Conservation (phyloP, 495 filamentous ascomycete genomes). For the Tuber brumale region DNA sequence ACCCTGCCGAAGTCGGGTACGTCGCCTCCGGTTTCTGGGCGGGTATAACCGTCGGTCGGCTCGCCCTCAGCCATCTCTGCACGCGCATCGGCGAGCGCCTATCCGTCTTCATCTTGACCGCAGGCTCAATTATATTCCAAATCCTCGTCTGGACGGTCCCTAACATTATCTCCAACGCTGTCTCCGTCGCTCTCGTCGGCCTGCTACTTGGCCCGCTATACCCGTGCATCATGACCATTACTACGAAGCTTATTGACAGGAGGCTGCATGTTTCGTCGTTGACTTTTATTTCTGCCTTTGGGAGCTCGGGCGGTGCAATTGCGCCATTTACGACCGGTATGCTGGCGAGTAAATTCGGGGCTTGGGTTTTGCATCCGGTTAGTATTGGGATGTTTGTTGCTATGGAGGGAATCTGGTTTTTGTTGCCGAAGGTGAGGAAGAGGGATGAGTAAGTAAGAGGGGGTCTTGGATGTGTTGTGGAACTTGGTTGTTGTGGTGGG, state of each 20-base stretch:
- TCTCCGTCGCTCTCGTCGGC: slow-evolving; percentile 63
- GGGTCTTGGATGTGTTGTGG: not conserved
- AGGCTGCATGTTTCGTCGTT: slow-evolving; percentile 61
- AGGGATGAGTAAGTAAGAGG: slow-evolving; percentile 15
- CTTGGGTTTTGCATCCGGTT: slow-evolving; percentile 69
- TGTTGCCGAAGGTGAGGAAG: slow-evolving; percentile 46
- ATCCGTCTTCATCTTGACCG: slow-evolving; percentile 55
- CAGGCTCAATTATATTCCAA: slow-evolving; percentile 59
- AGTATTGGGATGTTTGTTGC: slow-evolving; percentile 59
- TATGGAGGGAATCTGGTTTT: slow-evolving; percentile 64
- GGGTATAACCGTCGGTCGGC: slow-evolving; percentile 61
- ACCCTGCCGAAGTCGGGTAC: slow-evolving; percentile 64
- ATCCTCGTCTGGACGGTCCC: slow-evolving; percentile 68
- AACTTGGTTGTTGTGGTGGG: no score
- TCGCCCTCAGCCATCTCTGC: slow-evolving; percentile 59
- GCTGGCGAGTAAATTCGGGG: slow-evolving; percentile 61
- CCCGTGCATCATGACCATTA: slow-evolving; percentile 62
- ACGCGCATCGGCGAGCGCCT: slow-evolving; percentile 60
- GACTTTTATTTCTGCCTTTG: slow-evolving; percentile 64
- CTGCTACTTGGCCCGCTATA: slow-evolving; percentile 67
- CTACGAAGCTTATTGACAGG: slow-evolving; percentile 56
- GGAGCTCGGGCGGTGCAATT: slow-evolving; percentile 66
- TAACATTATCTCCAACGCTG: slow-evolving; percentile 62
- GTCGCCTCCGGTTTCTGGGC: slow-evolving; percentile 78
- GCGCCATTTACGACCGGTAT: slow-evolving; percentile 70